phyloP scores from a whole-genome alignment of 495 filamentous ascomycete species.

The Neurospora discreta region DNA sequence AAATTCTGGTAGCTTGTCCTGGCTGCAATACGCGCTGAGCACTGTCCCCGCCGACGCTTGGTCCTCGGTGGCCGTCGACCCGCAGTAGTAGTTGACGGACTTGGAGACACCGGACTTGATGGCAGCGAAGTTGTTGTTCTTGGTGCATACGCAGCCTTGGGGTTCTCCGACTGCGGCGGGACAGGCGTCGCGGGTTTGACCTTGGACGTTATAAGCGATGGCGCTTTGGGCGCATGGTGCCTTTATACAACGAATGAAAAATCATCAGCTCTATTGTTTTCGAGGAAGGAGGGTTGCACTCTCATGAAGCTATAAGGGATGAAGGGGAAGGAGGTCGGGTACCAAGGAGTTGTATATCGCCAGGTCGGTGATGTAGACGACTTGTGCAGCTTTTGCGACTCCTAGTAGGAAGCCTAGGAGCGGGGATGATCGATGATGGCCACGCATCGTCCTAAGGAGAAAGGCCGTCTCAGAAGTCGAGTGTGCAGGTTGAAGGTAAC shows the following conservation, averaged over 20 bases:
- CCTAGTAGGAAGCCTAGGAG: constrained; percentile 4
- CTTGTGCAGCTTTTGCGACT: constrained; percentile 1
- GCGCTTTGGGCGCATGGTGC: constrained; percentile 36
- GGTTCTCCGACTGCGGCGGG: constrained; percentile 28
- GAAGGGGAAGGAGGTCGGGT: neutral
- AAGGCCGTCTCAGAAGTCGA: neutral
- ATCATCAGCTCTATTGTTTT: neutral
- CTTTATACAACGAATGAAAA: constrained; percentile 11
- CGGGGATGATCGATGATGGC: neutral
- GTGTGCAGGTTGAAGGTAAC: neutral
- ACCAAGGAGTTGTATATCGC: constrained; percentile 31
- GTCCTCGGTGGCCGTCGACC: constrained; percentile 32
- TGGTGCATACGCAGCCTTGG: constrained; percentile 38
- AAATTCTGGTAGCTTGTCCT: constrained; percentile 22
- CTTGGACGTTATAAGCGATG: constrained; percentile 28
- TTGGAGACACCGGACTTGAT: constrained; percentile 26
- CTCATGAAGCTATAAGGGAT: neutral
- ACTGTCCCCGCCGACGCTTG: constrained; percentile 32
- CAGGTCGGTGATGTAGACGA: constrained; percentile 36
- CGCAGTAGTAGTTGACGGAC: constrained; percentile 30
- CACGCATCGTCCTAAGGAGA: constrained; percentile 7
- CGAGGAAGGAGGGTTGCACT: neutral
- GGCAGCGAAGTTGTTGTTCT: constrained; percentile 33
- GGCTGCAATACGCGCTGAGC: constrained; percentile 37
- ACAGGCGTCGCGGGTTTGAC: constrained; percentile 29